Percentiles rank a stretch among this genome's conserved stretches.
Conservation (phyloP, 2,329 filamentous ascomycete genomes). For the Beauveria sp. region DNA sequence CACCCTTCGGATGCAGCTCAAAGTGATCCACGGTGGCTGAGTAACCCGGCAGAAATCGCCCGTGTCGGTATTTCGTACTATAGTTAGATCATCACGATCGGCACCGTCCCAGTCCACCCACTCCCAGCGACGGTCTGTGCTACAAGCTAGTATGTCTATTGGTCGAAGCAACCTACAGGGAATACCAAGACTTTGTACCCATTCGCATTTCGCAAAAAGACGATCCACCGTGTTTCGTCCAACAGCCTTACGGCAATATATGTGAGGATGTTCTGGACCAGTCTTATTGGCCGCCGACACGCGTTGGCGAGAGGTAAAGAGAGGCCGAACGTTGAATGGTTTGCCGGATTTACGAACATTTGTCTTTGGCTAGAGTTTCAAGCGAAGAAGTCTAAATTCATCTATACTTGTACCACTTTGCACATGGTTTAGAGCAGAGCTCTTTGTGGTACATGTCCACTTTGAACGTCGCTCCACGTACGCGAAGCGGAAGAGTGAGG, state of each 20-base stretch:
- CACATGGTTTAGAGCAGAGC: background rate
- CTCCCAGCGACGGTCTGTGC: background rate
- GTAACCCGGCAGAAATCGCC: background rate
- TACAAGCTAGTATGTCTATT: background rate
- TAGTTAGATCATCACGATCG: conserved; percentile 1
- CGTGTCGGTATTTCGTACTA: background rate
- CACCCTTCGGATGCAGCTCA: background rate
- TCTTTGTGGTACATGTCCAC: background rate
- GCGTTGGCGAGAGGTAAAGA: no score
- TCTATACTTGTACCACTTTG: background rate
- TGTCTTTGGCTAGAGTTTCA: background rate
- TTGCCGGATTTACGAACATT: background rate
- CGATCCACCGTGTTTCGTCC: background rate
- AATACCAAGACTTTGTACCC: background rate
- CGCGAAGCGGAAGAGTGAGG: no score
- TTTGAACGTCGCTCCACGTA: background rate
- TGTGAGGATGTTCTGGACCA: no score
- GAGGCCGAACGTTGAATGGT: background rate
- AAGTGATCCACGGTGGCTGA: background rate
- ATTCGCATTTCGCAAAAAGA: background rate
- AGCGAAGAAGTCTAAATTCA: background rate
- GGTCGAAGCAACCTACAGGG: background rate
- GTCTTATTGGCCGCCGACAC: no score
- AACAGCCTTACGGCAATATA: no score
- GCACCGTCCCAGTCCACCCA: background rate